Evolutionary conservation across 2,329 filamentous ascomycete genomes (phyloP), one percentile per base, ranked within the genome.

Genomic region (Fusarium sacchari): DNA sequence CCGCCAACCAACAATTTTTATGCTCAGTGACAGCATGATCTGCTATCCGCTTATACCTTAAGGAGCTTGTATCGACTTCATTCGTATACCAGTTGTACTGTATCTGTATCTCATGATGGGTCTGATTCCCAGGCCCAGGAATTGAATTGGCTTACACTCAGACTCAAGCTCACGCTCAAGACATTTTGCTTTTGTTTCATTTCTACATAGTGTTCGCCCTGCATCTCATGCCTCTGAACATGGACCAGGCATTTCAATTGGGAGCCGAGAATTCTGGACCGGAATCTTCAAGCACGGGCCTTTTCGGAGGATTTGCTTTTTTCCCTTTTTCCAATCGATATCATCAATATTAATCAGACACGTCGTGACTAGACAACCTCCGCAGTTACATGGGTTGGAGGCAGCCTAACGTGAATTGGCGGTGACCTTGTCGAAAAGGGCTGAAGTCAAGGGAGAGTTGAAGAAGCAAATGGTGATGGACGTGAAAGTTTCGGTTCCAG

Each of bases 221-320:
- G 47, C 56, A 60, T 64, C 43, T 60, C 55, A 64, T 47, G 57
- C 43, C 26, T 57, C 40, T 62, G 20, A n/a, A 65, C 63, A 74
- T 52, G 55, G 59, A 68, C 46, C 55, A 22, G 63, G 64, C 40
- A n/a, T 28, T 43, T 28, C 30, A 58, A 44, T 69, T 59, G 60
- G 60, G 43, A 64, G 44, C 40, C 40, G 39, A 46, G 42, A 50
- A 28, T 57, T 74, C 53, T 56, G 61, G 61, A 62, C 60, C 61
- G 36, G 32, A 65, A 58, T 49, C 44, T 60, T 64, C 71, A 69
- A 59, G 68, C 64, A 74, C 71, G 57, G 64, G 47, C 58, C 73
- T 56, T 60, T 42, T 67, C 53, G 44, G 40, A 52, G 50, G 17
- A 58, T 70, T 72, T 74, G 59, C 67, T 74, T 76, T 76, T 73